These are phyloP conservation scores for Saccharum hybrid DNA, from an alignment of 202 grass and related monocot species.

Conservation along the genomic window DNA sequence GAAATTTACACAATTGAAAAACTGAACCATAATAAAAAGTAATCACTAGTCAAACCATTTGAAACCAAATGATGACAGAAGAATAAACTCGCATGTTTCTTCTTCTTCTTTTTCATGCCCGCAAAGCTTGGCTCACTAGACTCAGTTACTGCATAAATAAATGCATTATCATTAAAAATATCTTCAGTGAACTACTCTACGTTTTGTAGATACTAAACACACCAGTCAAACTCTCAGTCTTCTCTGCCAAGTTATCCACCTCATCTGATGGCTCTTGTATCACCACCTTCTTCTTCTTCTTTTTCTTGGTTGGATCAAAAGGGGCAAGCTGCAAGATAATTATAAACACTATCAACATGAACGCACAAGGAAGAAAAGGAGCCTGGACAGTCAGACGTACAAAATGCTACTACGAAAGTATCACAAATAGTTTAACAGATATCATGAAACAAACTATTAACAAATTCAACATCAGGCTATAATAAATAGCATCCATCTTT, in stretches of 20 bases:
- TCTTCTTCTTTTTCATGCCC: constrained; percentile 89
- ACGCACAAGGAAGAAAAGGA: background rate
- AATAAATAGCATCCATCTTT: background rate
- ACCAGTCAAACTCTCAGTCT: constrained; percentile 75
- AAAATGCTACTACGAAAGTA: background rate
- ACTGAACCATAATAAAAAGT: constrained; percentile 11
- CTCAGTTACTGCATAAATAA: constrained; percentile 53
- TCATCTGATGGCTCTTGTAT: constrained; percentile 85
- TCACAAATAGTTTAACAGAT: constrained; percentile 19
- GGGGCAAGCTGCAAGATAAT: constrained; percentile 62
- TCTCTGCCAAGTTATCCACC: constrained; percentile 73
- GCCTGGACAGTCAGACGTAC: background rate
- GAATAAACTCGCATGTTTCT: constrained; percentile 69
- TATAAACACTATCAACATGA: background rate
- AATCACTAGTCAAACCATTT: constrained; percentile 21
- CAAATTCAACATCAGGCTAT: background rate
- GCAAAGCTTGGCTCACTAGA: constrained; percentile 50
- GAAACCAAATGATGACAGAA: constrained; percentile 7
- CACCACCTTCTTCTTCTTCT: constrained; percentile 98
- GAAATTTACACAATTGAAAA: constrained; percentile 42
- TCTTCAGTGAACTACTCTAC: background rate
- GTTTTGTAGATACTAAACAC: background rate
- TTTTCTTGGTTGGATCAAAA: constrained; percentile 97
- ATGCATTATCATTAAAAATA: constrained; percentile 6
- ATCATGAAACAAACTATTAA: background rate